A percentile compares a stretch with the other conserved stretches of the same genome.
phyloP scores from a whole-genome alignment of 148 eudicot genomes.

The Bassia scoparia region DNA sequence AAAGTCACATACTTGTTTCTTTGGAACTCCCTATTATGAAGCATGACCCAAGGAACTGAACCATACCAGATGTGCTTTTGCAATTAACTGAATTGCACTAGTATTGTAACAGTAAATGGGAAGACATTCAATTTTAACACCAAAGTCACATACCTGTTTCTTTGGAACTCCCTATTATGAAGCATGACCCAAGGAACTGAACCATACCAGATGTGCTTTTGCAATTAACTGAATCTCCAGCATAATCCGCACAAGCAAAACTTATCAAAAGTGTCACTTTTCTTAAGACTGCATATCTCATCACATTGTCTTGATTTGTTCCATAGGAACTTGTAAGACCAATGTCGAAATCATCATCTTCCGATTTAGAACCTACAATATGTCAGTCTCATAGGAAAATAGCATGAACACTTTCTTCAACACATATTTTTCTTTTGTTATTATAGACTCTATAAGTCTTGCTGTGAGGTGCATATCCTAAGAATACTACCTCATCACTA shows the following conservation, averaged over 20 bases:
- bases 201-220: too few species aligned
- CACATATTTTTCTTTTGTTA: constrained; percentile 1
- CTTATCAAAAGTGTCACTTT: background rate
- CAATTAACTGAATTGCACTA: too few species aligned
- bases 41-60: too few species aligned
- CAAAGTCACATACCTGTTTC: too few species aligned
- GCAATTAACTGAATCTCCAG: too few species aligned
- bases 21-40: too few species aligned
- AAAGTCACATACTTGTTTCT: background rate
- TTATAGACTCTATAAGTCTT: background rate
- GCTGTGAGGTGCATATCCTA: constrained; percentile 3
- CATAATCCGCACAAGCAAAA: background rate
- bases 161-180: too few species aligned
- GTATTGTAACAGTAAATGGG: too few species aligned
- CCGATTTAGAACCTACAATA: background rate
- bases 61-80: too few species aligned
- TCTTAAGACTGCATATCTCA: background rate
- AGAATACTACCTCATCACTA: background rate
- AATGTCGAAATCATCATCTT: constrained; percentile 2
- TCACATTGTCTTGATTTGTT: background rate
- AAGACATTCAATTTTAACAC: too few species aligned
- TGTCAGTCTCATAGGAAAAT: constrained; percentile 10
- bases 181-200: too few species aligned
- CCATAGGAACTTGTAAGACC: background rate
- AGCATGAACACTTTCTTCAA: constrained; percentile 13